Percentiles rank a stretch among this genome's conserved stretches.
Evolutionary conservation across 768 basidiomycete species (phyloP).

Genomic region (Tricholoma hemisulphureum): DNA sequence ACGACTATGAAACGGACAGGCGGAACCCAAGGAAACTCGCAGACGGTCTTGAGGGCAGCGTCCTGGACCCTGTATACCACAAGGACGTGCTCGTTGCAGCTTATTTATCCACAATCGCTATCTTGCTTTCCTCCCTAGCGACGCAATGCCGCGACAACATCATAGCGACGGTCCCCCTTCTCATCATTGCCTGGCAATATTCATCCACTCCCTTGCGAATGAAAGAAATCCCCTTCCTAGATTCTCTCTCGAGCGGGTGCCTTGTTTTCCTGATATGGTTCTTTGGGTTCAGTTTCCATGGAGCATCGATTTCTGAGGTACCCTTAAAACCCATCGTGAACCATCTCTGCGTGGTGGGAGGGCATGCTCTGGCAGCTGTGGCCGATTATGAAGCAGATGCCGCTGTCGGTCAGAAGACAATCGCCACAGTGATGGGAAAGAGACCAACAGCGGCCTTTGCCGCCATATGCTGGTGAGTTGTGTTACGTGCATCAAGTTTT

Average conservation of each 20-base stretch:
- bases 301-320: slow-evolving; percentile 2
- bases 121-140: slow-evolving; percentile 6
- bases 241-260: slow-evolving; percentile 13
- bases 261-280: slow-evolving; percentile 17
- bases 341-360: slow-evolving; percentile 12
- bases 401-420: slow-evolving; percentile 12
- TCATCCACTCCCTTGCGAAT: slow-evolving; percentile 16
- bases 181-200: slow-evolving; percentile 16
- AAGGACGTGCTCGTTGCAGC: slow-evolving; percentile 10
- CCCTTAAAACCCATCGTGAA: slow-evolving; percentile 12
- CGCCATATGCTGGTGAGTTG: slow-evolving; percentile 14
- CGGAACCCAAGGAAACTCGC: slow-evolving; percentile 16
- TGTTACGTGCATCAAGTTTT: neutral
- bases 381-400: slow-evolving; percentile 12
- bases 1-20: slow-evolving; percentile 15
- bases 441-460: slow-evolving; percentile 9
- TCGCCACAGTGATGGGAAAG: slow-evolving; percentile 11
- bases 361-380: slow-evolving; percentile 16
- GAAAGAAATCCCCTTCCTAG: slow-evolving; percentile 13
- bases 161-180: slow-evolving; percentile 5
- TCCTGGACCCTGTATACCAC: slow-evolving; percentile 12
- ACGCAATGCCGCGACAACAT: slow-evolving; percentile 9
- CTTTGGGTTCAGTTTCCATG: slow-evolving; percentile 15
- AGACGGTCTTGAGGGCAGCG: slow-evolving; percentile 11
- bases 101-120: slow-evolving; percentile 11